Conservation (phyloP, 1,284 basidiomycete genomes). For the Ustilago crameri region DNA sequence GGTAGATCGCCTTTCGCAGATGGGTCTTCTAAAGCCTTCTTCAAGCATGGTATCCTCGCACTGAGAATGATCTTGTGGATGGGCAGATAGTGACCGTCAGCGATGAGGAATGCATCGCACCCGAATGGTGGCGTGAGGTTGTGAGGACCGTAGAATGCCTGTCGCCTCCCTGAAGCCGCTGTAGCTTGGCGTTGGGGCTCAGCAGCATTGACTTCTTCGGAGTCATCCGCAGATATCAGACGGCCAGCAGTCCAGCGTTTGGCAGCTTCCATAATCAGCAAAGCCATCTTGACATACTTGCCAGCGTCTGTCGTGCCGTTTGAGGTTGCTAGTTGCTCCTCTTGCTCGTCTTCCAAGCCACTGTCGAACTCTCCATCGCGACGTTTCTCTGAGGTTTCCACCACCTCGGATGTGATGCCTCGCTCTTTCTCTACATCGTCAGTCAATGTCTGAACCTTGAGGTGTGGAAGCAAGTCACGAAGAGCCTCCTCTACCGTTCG, state of each 20-base stretch:
- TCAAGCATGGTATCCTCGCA: slow-evolving; percentile 74
- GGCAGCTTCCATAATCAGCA: slow-evolving; percentile 70
- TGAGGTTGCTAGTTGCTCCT: neutral
- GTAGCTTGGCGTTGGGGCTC: neutral
- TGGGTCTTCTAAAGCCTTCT: slow-evolving; percentile 41
- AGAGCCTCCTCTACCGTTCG: slow-evolving; percentile 78
- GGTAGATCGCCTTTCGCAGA: slow-evolving; percentile 16
- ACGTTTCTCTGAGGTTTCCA: slow-evolving; percentile 36
- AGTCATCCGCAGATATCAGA: slow-evolving; percentile 53
- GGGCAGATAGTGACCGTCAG: slow-evolving; percentile 72
- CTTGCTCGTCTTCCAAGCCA: slow-evolving; percentile 59
- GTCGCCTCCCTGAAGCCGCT: slow-evolving; percentile 10
- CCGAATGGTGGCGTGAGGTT: slow-evolving; percentile 69
- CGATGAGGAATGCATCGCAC: slow-evolving; percentile 75
- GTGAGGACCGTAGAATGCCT: slow-evolving; percentile 48
- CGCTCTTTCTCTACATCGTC: slow-evolving; percentile 34
- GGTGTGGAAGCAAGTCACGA: slow-evolving; percentile 63
- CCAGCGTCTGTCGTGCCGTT: slow-evolving; percentile 14
- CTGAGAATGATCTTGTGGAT: slow-evolving; percentile 77
- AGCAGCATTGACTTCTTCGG: neutral
- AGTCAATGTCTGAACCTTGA: slow-evolving; percentile 49
- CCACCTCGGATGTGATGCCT: slow-evolving; percentile 52
- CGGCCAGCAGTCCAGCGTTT: slow-evolving; percentile 70
- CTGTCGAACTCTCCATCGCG: slow-evolving; percentile 68
- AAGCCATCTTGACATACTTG: slow-evolving; percentile 44